Base-by-base conservation (phyloP, 352 stramenopile genomes). In the Phytophthora pini region DNA sequence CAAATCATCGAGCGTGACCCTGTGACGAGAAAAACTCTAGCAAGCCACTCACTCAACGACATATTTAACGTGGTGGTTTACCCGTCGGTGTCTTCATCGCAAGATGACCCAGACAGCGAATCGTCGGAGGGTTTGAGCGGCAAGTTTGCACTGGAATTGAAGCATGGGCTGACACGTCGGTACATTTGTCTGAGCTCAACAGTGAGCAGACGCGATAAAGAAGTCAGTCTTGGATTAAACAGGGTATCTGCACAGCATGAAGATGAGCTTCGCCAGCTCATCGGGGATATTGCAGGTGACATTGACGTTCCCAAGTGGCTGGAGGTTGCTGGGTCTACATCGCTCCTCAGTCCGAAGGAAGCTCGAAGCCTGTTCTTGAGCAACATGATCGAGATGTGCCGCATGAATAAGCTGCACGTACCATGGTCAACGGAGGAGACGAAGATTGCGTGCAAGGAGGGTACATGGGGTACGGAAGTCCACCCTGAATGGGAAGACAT, bases 1-100 rank as follows among this genome's bases (percentile, higher is more conserved):
- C 79, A 74, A 1, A 80, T 96, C 26, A 61, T 96, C 22, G 88
- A 96, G 22, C 81, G 88, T 26, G 88, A 94, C 43, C 82, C 85
- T 2, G 77, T 87, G 20, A 91, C 87, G 15, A 65, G 86, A 50
- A 79, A 84, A 38, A 95, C 87, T 26, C 56, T 93, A 8, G 80
- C 81, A 8, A 89, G 65, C 11, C 78, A 92, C 50, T 72, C 74
- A 12, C 57, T 96, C 2, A 92, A 82, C 44, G 88, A 96, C 50
- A 84, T 96, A 8, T 96, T 93, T 67, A 96, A 94, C 46, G 76
- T 94, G 24, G 86, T 94, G 15, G 90, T 96, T 66, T 96, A 94
- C 43, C 84, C 88, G n/a, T 86, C 86, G 3, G 62, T 94, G 13
- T 94, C 86, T 26, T 83, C 86, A 32, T 84, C 77, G 17, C 68